Percentiles rank a stretch among this genome's conserved stretches.
phyloP scores from a whole-genome alignment of 371 early-diverging fungal species.

The Zopfochytrium polystomum region DNA sequence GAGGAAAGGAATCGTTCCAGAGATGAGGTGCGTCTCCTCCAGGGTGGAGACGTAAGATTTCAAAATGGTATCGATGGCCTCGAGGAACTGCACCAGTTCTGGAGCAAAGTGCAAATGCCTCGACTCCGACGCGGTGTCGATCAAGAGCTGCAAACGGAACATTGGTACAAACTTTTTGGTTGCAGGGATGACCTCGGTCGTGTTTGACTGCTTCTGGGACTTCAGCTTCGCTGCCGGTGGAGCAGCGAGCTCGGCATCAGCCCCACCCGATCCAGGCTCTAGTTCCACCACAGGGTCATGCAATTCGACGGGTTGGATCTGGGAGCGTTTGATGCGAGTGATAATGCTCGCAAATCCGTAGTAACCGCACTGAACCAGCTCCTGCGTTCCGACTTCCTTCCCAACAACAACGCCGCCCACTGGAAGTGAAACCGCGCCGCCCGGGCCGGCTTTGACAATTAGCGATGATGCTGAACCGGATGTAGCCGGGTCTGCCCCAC shows the following conservation, averaged over 20 bases:
- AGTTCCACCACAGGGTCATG: constrained; percentile 28
- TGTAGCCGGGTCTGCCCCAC: not conserved
- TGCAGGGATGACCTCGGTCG: not conserved
- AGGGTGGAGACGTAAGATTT: constrained; percentile 36
- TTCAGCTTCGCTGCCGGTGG: not conserved
- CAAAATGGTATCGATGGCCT: constrained; percentile 31
- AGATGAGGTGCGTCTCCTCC: constrained; percentile 32
- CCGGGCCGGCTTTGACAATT: not conserved
- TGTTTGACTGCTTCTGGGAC: not conserved
- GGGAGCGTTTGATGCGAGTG: constrained; percentile 20
- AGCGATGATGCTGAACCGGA: not conserved
- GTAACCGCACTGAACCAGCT: constrained; percentile 38
- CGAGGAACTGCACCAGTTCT: constrained; percentile 30
- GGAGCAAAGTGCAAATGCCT: constrained; percentile 31
- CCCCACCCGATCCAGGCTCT: constrained; percentile 5
- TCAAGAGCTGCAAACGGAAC: constrained; percentile 35
- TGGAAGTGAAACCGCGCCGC: constrained; percentile 21
- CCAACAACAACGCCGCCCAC: constrained; percentile 43
- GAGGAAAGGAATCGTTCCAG: constrained; percentile 43
- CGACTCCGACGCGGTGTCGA: constrained; percentile 14
- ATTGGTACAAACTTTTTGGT: constrained; percentile 28
- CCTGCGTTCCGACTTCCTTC: constrained; percentile 37
- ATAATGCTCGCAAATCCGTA: constrained; percentile 39
- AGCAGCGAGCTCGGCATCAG: not conserved
- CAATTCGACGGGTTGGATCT: constrained; percentile 18